Percentiles rank a stretch among this genome's conserved stretches.
Conservation (phyloP, 768 basidiomycete genomes). For the Infundibulicybe gibba region DNA sequence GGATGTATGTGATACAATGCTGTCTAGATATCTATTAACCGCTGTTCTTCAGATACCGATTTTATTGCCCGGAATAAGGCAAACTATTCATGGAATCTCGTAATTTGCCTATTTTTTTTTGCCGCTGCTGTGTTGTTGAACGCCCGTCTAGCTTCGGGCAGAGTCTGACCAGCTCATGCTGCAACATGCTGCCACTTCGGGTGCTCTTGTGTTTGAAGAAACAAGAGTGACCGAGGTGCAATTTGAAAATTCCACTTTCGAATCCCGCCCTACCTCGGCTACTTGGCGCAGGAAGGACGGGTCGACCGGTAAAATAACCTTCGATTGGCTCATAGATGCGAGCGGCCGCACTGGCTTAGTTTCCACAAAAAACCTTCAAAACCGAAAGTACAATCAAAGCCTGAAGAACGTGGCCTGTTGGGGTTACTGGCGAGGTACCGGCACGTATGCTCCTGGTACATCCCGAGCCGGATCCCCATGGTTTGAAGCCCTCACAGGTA, state of each 20-base stretch:
- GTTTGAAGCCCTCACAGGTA: conserved; percentile 53
- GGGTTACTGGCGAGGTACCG: conserved; percentile 53
- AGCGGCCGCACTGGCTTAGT: conserved; percentile 55
- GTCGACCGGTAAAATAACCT: conserved; percentile 35
- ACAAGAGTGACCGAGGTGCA: conserved; percentile 40
- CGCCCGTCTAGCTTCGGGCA: conserved; percentile 34
- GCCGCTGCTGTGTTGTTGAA: background rate
- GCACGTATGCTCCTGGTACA: conserved; percentile 35
- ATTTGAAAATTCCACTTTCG: conserved; percentile 23
- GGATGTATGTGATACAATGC: conserved; percentile 37
- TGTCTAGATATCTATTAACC: background rate
- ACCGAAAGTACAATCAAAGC: conserved; percentile 43
- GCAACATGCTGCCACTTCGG: conserved; percentile 41
- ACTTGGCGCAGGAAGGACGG: conserved; percentile 20
- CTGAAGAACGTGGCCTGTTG: conserved; percentile 55
- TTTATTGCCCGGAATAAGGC: conserved; percentile 43
- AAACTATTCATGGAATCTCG: conserved; percentile 57
- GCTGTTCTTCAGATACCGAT: conserved; percentile 41
- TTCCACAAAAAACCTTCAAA: conserved; percentile 51
- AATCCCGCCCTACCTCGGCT: conserved; percentile 27
- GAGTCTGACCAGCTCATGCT: conserved; percentile 54
- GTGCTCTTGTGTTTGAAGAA: conserved; percentile 43
- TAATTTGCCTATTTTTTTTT: conserved; percentile 17
- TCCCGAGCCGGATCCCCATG: conserved; percentile 37
- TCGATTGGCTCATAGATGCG: conserved; percentile 58